phyloP scores from a whole-genome alignment of 768 basidiomycete species.

The Hericium erinaceus region DNA sequence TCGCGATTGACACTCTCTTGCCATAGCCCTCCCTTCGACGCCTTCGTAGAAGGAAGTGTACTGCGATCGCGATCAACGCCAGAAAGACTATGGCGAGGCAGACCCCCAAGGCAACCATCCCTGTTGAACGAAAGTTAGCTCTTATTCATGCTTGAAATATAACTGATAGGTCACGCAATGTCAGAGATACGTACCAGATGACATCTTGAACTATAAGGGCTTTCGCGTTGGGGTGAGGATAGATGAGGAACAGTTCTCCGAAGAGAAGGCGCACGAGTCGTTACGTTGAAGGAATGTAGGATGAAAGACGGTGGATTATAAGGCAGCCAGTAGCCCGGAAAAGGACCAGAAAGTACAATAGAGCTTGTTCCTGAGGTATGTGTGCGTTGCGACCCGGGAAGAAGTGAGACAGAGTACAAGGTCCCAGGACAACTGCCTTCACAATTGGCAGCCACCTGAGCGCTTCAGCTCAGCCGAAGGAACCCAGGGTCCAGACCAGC shows the following conservation, averaged over 20 bases:
- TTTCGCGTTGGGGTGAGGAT: neutral
- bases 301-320: neutral
- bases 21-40: neutral
- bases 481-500: too few relatives aligned
- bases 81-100: neutral
- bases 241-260: neutral
- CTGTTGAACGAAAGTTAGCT: neutral
- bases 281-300: neutral
- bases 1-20: neutral
- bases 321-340: neutral
- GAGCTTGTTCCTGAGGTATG: neutral
- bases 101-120: neutral
- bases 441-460: neutral
- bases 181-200: neutral
- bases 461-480: neutral
- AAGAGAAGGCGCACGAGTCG: neutral
- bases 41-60: neutral
- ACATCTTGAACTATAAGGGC: neutral
- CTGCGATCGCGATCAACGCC: neutral
- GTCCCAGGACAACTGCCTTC: neutral
- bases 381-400: neutral
- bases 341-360: neutral
- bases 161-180: neutral
- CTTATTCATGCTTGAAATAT: neutral
- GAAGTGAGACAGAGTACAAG: neutral